Conservation (phyloP, 2,329 filamentous ascomycete species). For the Gaeumannomyces sp. region DNA sequence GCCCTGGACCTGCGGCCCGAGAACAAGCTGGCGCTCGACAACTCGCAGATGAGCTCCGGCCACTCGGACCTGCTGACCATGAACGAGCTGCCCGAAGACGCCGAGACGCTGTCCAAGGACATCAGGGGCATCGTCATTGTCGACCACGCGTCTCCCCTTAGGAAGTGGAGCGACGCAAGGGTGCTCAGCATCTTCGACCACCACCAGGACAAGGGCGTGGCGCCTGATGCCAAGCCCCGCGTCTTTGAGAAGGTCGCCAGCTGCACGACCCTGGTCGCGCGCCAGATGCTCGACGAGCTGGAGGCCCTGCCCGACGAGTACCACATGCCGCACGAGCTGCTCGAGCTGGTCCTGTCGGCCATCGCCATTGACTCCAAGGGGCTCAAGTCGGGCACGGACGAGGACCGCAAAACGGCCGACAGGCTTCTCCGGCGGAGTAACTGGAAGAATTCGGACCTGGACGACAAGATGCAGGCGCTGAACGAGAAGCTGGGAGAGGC, state of each 20-base stretch:
- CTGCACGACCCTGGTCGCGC: slow-evolving; percentile 38
- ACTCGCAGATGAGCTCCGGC: slow-evolving; percentile 37
- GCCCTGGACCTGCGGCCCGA: slow-evolving; percentile 40
- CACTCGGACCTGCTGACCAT: slow-evolving; percentile 39
- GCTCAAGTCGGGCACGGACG: slow-evolving; percentile 30
- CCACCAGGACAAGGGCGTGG: slow-evolving; percentile 35
- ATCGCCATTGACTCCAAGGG: slow-evolving; percentile 40
- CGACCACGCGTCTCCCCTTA: slow-evolving; percentile 34
- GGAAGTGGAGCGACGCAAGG: slow-evolving; percentile 35
- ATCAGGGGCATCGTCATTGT: slow-evolving; percentile 39
- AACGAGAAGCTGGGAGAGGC: slow-evolving; percentile 32
- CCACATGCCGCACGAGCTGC: slow-evolving; percentile 40
- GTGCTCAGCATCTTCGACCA: slow-evolving; percentile 41
- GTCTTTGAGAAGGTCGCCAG: slow-evolving; percentile 37
- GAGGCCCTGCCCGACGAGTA: slow-evolving; percentile 36
- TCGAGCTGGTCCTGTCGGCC: slow-evolving; percentile 39
- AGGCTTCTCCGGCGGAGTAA: slow-evolving; percentile 34
- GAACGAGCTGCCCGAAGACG: slow-evolving; percentile 40
- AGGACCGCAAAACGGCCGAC: slow-evolving; percentile 30
- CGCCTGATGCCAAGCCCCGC: slow-evolving; percentile 33
- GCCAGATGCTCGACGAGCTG: slow-evolving; percentile 39
- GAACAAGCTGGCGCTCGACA: slow-evolving; percentile 37
- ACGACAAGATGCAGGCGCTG: slow-evolving; percentile 35
- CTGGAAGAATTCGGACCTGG: slow-evolving; percentile 31
- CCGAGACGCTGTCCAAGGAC: slow-evolving; percentile 34